These are phyloP conservation scores for Penicillium lividum DNA, from an alignment of 495 filamentous ascomycete species.

Conservation along the genomic window DNA sequence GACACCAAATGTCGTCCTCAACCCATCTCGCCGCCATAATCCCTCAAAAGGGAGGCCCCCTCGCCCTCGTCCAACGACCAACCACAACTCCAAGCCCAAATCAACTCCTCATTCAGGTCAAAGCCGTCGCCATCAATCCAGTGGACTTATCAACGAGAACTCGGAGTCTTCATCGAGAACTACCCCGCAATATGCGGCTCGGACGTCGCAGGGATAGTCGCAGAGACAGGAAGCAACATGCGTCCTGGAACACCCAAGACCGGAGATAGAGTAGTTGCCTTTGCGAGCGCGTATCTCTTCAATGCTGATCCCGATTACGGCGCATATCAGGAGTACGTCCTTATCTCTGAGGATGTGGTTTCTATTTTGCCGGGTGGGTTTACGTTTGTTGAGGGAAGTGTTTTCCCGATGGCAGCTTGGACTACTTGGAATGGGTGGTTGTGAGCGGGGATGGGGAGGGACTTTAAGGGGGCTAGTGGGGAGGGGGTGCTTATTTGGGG, in stretches of 20 bases:
- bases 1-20: too few relatives aligned
- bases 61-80: slow-evolving; percentile 11
- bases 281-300: slow-evolving; percentile 35
- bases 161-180: slow-evolving; percentile 26
- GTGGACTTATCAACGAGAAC: slow-evolving; percentile 39
- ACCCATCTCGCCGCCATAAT: slow-evolving; percentile 12
- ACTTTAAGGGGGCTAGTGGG: neutral
- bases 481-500: slow-evolving; percentile 41
- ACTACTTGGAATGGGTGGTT: slow-evolving; percentile 16
- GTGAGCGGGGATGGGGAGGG: slow-evolving; percentile 12
- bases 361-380: slow-evolving; percentile 11
- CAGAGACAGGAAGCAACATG: slow-evolving; percentile 31
- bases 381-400: slow-evolving; percentile 15
- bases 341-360: slow-evolving; percentile 17
- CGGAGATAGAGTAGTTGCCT: slow-evolving; percentile 33
- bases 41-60: slow-evolving; percentile 14
- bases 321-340: slow-evolving; percentile 39
- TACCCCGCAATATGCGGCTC: slow-evolving; percentile 46
- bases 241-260: slow-evolving; percentile 24
- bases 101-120: slow-evolving; percentile 44
- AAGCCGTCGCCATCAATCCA: slow-evolving; percentile 51
- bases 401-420: slow-evolving; percentile 18
- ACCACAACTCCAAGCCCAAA: slow-evolving; percentile 20
- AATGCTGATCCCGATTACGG: slow-evolving; percentile 34
- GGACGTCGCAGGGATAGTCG: slow-evolving; percentile 42